Conservation (phyloP, 2,329 filamentous ascomycete genomes). For the Colletotrichum siamense region DNA sequence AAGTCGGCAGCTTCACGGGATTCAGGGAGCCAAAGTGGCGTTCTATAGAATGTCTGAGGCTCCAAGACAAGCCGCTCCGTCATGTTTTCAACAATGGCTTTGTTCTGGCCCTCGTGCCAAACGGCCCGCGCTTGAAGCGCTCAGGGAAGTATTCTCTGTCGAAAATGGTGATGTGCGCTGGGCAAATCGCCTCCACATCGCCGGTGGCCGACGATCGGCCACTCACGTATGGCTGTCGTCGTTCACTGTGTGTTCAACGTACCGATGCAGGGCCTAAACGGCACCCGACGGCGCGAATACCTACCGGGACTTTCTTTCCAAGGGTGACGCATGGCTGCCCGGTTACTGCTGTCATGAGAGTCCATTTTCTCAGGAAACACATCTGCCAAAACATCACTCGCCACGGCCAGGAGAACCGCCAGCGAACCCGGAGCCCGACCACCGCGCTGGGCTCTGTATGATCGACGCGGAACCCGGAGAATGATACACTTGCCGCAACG, state of each 20-base stretch:
- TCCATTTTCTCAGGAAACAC: background rate
- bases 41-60: background rate
- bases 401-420: background rate
- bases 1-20: background rate
- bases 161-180: background rate
- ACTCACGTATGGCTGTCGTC: background rate
- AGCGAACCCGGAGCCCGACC: background rate
- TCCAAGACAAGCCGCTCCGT: conserved; percentile 1
- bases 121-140: background rate
- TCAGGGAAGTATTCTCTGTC: background rate
- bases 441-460: conserved; percentile 1
- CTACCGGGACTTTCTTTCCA: background rate
- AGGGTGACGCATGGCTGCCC: background rate
- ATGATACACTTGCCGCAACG: conserved; percentile 17
- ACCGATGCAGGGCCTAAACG: background rate
- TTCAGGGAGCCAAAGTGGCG: background rate
- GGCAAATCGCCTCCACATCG: background rate
- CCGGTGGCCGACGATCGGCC: background rate
- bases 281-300: background rate
- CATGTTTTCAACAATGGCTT: background rate
- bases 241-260: background rate
- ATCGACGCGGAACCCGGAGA: conserved; percentile 17
- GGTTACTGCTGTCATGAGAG: background rate
- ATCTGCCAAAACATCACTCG: background rate
- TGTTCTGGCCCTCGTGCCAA: conserved; percentile 1